A percentile compares a stretch with the other conserved stretches of the same genome.
phyloP scores from a whole-genome alignment of 1,139 yeast species.

The Kodamaea sp. region DNA sequence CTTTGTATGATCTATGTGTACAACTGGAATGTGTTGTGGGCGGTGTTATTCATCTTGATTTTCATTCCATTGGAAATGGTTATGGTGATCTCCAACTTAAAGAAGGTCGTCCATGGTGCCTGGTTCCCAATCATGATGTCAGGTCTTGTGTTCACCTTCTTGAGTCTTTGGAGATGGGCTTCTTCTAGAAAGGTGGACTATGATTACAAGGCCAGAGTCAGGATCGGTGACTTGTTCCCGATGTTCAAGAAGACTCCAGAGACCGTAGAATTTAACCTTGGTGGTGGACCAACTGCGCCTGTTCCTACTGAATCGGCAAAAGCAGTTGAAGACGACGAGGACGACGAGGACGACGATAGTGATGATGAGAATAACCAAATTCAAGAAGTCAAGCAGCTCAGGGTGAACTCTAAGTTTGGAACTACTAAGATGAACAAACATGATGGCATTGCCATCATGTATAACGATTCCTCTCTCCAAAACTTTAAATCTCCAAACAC shows the following conservation, averaged over 20 bases:
- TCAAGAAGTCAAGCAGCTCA: slow-evolving; percentile 8
- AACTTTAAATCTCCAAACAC: slow-evolving; percentile 39
- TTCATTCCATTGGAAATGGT: slow-evolving; percentile 50
- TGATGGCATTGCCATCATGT: slow-evolving; percentile 44
- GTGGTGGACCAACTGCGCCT: slow-evolving; percentile 5
- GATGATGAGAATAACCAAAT: slow-evolving; percentile 6
- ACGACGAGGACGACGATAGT: slow-evolving; percentile 10
- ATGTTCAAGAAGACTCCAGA: slow-evolving; percentile 20
- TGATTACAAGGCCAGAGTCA: slow-evolving; percentile 33
- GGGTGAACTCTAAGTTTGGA: slow-evolving; percentile 26
- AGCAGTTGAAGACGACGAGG: slow-evolving; percentile 6
- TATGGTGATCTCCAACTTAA: slow-evolving; percentile 48
- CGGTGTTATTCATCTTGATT: slow-evolving; percentile 33
- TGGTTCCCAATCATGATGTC: slow-evolving; percentile 57
- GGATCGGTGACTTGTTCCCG: slow-evolving; percentile 31
- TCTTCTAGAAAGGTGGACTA: slow-evolving; percentile 40
- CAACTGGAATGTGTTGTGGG: slow-evolving; percentile 34
- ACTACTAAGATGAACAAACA: slow-evolving; percentile 21
- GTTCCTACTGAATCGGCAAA: not conserved
- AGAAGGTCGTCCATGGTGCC: slow-evolving; percentile 57
- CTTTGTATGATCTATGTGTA: slow-evolving; percentile 50
- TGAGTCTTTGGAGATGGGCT: slow-evolving; percentile 51
- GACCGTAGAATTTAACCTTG: slow-evolving; percentile 23
- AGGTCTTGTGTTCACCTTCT: slow-evolving; percentile 29
- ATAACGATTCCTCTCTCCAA: slow-evolving; percentile 33